Conservation (phyloP, 257 asterid species). For the Jaltomata sinuosa region DNA sequence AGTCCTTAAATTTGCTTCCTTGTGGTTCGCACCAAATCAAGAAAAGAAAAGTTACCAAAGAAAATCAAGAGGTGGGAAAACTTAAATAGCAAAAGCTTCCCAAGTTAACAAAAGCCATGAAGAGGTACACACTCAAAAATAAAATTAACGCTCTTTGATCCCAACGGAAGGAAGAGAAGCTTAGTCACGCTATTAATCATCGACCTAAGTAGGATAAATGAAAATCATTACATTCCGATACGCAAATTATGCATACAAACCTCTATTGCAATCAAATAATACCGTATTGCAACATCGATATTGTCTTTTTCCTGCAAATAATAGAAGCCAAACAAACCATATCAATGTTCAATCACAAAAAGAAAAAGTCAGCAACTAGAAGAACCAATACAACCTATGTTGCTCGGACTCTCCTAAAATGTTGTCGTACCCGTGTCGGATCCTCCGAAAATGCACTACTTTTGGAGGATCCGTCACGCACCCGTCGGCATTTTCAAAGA, state of each 20-base stretch:
- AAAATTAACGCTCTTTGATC: not conserved
- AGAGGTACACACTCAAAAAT: not conserved
- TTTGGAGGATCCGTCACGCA: too few species aligned
- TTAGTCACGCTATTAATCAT: not conserved
- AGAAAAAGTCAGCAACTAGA: conserved; percentile 7
- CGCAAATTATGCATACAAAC: conserved; percentile 29
- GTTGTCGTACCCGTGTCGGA: too few species aligned
- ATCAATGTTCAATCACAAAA: not conserved
- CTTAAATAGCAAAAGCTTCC: not conserved
- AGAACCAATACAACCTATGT: not conserved
- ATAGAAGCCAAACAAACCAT: conserved; percentile 2
- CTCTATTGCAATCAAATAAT: conserved; percentile 94
- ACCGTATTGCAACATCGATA: conserved; percentile 87
- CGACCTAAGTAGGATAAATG: not conserved
- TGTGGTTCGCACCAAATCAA: not conserved
- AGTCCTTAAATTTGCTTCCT: not conserved
- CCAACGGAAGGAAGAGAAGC: not conserved
- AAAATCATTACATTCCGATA: not conserved
- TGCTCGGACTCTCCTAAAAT: too few species aligned
- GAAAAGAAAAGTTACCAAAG: not conserved
- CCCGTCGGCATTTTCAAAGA: too few species aligned
- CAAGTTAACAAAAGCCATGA: not conserved
- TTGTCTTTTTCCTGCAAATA: conserved; percentile 87
- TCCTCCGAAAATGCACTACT: too few species aligned
- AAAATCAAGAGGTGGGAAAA: not conserved